Conservation (phyloP, 1,284 basidiomycete genomes). For the Ceratobasidium sp. region DNA sequence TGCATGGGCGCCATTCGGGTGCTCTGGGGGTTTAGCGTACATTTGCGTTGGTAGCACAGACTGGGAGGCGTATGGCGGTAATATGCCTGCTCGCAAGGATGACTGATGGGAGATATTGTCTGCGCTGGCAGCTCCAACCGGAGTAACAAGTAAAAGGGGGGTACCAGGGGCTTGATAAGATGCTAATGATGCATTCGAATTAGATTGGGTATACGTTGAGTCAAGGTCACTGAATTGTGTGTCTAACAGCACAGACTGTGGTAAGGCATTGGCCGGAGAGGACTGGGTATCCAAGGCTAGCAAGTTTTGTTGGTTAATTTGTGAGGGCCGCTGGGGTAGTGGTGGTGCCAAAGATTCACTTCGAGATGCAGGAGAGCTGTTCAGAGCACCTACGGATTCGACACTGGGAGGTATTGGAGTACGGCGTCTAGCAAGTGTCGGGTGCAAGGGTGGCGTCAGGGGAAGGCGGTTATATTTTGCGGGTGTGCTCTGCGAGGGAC, state of each 20-base stretch:
- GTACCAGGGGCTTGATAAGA: slow-evolving; percentile 2
- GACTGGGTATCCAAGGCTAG: neutral
- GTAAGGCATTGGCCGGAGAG: neutral
- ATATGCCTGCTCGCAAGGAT: neutral
- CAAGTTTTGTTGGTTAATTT: neutral
- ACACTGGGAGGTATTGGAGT: slow-evolving; percentile 7
- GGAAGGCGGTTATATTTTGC: slow-evolving; percentile 8
- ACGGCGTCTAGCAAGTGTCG: slow-evolving; percentile 18
- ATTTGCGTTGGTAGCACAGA: slow-evolving; percentile 10
- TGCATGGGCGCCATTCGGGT: neutral
- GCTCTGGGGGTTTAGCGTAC: neutral
- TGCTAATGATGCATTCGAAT: neutral
- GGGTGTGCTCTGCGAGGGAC: neutral
- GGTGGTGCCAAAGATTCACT: slow-evolving; percentile 10
- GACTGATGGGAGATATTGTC: neutral
- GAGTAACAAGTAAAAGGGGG: slow-evolving; percentile 33
- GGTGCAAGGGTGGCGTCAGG: slow-evolving; percentile 27
- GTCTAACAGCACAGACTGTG: neutral
- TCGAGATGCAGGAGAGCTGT: slow-evolving; percentile 6
- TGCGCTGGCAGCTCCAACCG: neutral
- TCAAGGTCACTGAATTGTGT: slow-evolving; percentile 1
- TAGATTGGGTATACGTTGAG: neutral
- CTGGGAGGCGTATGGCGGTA: slow-evolving; percentile 36
- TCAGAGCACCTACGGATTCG: slow-evolving; percentile 17
- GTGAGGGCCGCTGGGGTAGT: slow-evolving; percentile 16